These are phyloP conservation scores for Helicostylum pulchrum DNA, from an alignment of 192 early-diverging fungal genomes.

Conservation along the genomic window DNA sequence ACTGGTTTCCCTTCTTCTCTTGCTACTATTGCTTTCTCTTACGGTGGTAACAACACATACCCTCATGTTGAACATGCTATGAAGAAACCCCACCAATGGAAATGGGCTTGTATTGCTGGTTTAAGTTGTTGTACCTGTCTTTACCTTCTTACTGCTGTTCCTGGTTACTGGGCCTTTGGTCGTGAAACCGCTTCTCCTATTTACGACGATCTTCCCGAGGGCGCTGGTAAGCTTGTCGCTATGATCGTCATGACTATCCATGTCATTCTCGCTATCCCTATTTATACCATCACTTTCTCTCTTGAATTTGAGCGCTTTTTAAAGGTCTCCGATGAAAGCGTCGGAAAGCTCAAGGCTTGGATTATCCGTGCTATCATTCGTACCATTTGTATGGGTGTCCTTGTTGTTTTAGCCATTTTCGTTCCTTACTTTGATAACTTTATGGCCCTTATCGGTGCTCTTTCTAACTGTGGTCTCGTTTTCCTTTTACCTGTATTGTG, in stretches of 20 bases:
- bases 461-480: slow-evolving; percentile 76
- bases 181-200: slow-evolving; percentile 65
- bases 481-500: slow-evolving; percentile 83
- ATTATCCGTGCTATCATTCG: slow-evolving; percentile 55
- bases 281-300: slow-evolving; percentile 72
- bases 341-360: slow-evolving; percentile 48
- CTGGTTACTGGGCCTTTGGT: slow-evolving; percentile 76
- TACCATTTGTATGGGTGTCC: slow-evolving; percentile 47
- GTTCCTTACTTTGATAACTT: slow-evolving; percentile 81
- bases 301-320: slow-evolving; percentile 69
- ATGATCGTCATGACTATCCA: slow-evolving; percentile 78
- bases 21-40: slow-evolving; percentile 82
- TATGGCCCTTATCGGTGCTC: slow-evolving; percentile 73
- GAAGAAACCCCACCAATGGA: slow-evolving; percentile 68
- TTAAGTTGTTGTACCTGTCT: slow-evolving; percentile 65
- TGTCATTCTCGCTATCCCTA: slow-evolving; percentile 76
- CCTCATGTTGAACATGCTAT: slow-evolving; percentile 83
- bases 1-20: slow-evolving; percentile 70
- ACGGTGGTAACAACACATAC: slow-evolving; percentile 79
- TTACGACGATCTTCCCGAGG: slow-evolving; percentile 64
- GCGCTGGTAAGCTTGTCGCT: slow-evolving; percentile 53
- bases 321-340: slow-evolving; percentile 56
- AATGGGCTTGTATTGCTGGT: slow-evolving; percentile 59
- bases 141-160: slow-evolving; percentile 65
- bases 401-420: slow-evolving; percentile 59